Evolutionary conservation across 495 filamentous ascomycete genomes (phyloP), one percentile per base, ranked within the genome.

Genomic region (Letharia columbiana): DNA sequence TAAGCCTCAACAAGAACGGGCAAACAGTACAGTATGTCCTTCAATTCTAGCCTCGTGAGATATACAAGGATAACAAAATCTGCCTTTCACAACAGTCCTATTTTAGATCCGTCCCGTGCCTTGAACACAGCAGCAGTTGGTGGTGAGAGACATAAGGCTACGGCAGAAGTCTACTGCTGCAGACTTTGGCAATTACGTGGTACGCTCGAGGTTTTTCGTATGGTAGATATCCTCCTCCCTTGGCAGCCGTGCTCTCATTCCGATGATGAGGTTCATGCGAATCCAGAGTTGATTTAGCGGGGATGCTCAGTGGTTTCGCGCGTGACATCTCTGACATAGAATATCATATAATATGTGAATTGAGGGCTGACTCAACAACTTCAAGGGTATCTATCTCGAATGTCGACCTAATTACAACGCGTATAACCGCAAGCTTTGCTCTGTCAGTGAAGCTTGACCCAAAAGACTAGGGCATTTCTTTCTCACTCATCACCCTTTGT

Each of bases 1-100:
- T 37, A 45, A 15, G 13, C 39, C 28, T 28, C 33, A 39, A 57
- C 37, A 50, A 10, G 42, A 37, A 35, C 18, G 45, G 44, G 20
- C 45, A 33, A 61, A 33, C 57, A 66, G 37, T 40, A 61, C 33
- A 66, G 64, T 66, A 66, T 61, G 64, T 61, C 56, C 44, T 61
- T 44, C 64, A 49, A 50, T 18, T 37, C 64, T 61, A 41, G 57
- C n/a, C 31, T 66, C n/a, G 13, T 33, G 40, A 66, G 33, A 44
- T 28, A 60, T 50, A 42, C 57, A 61, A 61, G 35, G 56, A 52
- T 61, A 66, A 66, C 64, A 52, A 9, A 61, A 9, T 18, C 12
- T 13, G 8, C 23, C 35, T 9, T 28, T 41, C 35, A 39, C 35
- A 66, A 39, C 35, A 52, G 57, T 17, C 9, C 18, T 15, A 13